Evolutionary conservation across 805 yeast species (phyloP), one percentile per base, ranked within the genome.

Genomic region (Starmerella vitae): DNA sequence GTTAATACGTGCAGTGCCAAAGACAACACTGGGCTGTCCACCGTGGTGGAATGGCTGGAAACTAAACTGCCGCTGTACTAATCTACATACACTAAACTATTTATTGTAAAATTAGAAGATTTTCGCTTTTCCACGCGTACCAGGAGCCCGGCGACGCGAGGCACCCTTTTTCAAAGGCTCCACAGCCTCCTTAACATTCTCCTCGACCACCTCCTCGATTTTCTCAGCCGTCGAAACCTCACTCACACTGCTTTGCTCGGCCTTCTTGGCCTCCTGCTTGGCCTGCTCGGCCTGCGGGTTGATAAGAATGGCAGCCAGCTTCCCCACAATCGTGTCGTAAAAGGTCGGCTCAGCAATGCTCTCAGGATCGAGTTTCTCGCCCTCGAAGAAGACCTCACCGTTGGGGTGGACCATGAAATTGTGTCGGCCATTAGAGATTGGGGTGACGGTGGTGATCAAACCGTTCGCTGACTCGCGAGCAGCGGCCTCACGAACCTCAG

Each of bases 361-460:
- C 13, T 48, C 52, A 17, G 48, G 40, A 27, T 48, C 48, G 17
- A 64, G 46, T 21, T 53, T 54, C 10, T 41, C 37, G 30, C 56
- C 47, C 20, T 57, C 52, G 38, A 56, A 46, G 34, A 46, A 52
- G 22, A 58, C 60, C 17, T 47, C 45, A 18, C 64, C 63, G 12
- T 43, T 48, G 15, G 64, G 56, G 38, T 61, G 50, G 8, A 62
- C 64, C 14, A 42, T 44, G 40, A 63, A 59, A 18, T 10, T 19
- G 28, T 36, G 36, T 35, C 48, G 53, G 32, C 62, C 64, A 6
- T 53, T 44, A 4, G 39, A 36, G 10, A 57, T 56, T n/a, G 48
- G 29, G 38, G 55, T 52, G 7, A 52, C 34, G 36, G 51, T 28
- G 32, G 58, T 45, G 20, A 49, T 27, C 25, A 61, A 51, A 14